Base-by-base conservation (phyloP, 345 rosid genomes). In the Fremontodendron californicum region DNA sequence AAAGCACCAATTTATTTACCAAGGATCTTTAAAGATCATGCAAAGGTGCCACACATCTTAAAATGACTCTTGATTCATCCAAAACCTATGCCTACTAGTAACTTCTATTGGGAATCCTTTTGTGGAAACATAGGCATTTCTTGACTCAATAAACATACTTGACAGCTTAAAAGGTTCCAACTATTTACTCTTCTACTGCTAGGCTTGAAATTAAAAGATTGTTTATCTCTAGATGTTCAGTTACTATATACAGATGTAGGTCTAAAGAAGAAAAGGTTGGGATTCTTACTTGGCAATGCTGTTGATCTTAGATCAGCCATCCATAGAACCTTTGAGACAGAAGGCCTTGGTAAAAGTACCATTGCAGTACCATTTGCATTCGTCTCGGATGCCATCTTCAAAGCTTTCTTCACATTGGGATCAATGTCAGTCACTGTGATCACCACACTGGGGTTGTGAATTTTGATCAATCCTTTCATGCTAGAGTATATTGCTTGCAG, bases 301-400 rank as follows among this genome's bases (percentile, higher is more conserved):
- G 98, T 88, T 76, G 99, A 80, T 86, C 96, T 90, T 21, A 96
- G 88, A 86, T 93, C 98, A 80, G 99, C 93, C 99, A 93, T 96
- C 99, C 99, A 96, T 9, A 96, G 89, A 84, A 89, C 96, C 83
- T 92, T 93, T 1, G 93, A 66, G 73, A 96, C 83, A 48, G 97
- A 90, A 68, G 85, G 83, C 83, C 90, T 87, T 0, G 98, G 99
- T 40, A 93, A 82, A 75, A 90, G 86, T 78, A 96, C 89, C 57
- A 93, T 43, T 0, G 92, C 66, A 23, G 94, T 90, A 23, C 68
- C 88, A 75, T 92, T 92, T 45, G 49, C 1, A 69, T 79, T 85
- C 31, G 5, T 55, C 16, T 23, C 31, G 12, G 29, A 21, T 23
- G 31, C 29, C 62, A 55, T 33, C 23, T 35, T 63, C 90, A 96